Base-by-base conservation (phyloP, 441 rosid genomes). In the Gossypium trilobum region DNA sequence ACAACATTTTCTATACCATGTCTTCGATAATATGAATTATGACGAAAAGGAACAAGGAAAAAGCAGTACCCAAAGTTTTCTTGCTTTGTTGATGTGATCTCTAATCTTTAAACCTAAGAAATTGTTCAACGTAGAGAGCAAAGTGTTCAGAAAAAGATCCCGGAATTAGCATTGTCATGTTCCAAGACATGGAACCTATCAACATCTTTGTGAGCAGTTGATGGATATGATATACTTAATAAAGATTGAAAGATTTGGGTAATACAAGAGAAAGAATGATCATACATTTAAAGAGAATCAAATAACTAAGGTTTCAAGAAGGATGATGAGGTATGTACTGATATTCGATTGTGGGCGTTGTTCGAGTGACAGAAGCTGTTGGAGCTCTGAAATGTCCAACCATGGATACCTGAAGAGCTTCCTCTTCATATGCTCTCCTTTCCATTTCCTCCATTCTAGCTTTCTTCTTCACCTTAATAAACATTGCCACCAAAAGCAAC, bases 331-430 rank as follows among this genome's bases (percentile, higher is more conserved):
- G 84, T 19, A 50, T 62, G 55, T 85, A 87, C 79, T 85, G 82
- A 76, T 84, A 87, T 78, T 87, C 90, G 68, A 85, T 86, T 6
- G 73, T 75, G 20, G 96, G 97, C 70, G 79, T 50, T 29, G 91
- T 93, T 67, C 96, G 76, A 56, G 91, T 88, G 16, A 74, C 88
- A 29, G 88, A 29, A 11, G 98, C 94, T 0, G 82, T 83, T 50
- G 91, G 94, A 70, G 90, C 91, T 16, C 97, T 87, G 33, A 93
- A 81, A 77, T 91, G 98, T 29, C 94, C 96, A 50, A 91, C 97
- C 98, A 91, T 91, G 69, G 97, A 91, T 29, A 93, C 96, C 71
- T 91, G 97, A 64, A 91, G 76, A 42, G 96, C 96, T 78, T 93
- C 97, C 80, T 89, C 97, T 82, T 93, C 97, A 58, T 88, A 93